Evolutionary conservation across 352 stramenopile species (phyloP).

Genomic region (Phytophthora hybrid): DNA sequence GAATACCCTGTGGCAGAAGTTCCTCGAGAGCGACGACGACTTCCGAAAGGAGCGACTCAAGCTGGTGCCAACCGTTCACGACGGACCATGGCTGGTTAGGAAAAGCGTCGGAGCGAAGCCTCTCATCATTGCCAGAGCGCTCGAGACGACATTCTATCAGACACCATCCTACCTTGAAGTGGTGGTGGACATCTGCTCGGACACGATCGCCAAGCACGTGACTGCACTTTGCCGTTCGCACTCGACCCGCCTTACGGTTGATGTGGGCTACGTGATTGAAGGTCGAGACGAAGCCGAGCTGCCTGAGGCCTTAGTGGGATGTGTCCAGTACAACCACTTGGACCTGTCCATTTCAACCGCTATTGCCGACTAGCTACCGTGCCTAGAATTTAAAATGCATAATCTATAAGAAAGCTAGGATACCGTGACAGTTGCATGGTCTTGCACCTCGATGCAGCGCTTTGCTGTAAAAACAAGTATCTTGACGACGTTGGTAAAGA

Average conservation of each 20-base stretch:
- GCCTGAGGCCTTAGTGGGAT: slow-evolving; percentile 81
- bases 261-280: slow-evolving; percentile 87
- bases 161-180: slow-evolving; percentile 74
- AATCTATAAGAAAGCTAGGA: background rate
- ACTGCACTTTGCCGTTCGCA: slow-evolving; percentile 79
- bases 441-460: background rate
- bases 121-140: slow-evolving; percentile 72
- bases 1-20: slow-evolving; percentile 66
- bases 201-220: slow-evolving; percentile 80
- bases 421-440: background rate
- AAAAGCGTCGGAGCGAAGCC: slow-evolving; percentile 84
- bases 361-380: slow-evolving; percentile 43
- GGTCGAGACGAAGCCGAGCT: slow-evolving; percentile 73
- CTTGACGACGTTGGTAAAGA: background rate
- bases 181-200: slow-evolving; percentile 80
- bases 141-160: slow-evolving; percentile 74
- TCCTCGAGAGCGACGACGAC: slow-evolving; percentile 65
- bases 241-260: slow-evolving; percentile 68
- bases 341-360: slow-evolving; percentile 64
- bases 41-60: slow-evolving; percentile 85
- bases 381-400: background rate
- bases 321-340: slow-evolving; percentile 83
- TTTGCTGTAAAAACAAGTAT: background rate
- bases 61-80: slow-evolving; percentile 78
- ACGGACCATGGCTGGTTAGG: slow-evolving; percentile 84